Evolutionary conservation across 2,329 filamentous ascomycete species (phyloP), one percentile per base, ranked within the genome.

Genomic region (Apiospora aurea): DNA sequence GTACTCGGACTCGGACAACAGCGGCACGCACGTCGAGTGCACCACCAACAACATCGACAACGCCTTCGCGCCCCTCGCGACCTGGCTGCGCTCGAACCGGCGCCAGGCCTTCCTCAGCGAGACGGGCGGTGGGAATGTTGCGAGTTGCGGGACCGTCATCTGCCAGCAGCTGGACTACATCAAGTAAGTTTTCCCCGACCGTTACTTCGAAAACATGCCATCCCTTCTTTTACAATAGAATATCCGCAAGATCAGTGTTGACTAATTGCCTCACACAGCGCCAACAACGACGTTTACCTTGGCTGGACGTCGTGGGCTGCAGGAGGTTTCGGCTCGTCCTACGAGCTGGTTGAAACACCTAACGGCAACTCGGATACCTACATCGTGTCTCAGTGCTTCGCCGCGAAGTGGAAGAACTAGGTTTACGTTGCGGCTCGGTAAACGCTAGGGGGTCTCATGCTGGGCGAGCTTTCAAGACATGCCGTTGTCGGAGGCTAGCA

Each of bases 1-100:
- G 78, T 91, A 91, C 77, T 84, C 91, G 5, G 89, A 90, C 75
- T 82, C 80, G 26, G 87, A 90, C 80, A 87, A 87, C 80, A 87
- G 85, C 7, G 89, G 89, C 49, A 87, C 85, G 0, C 80, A 86
- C 74, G 74, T 80, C 5, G 81, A 85, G 70, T 91, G 89, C 79
- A 85, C 85, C 2, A 88, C 85, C 43, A 72, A 77, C 75, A 83
- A 83, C 73, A 78, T 82, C 70, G 75, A 75, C 73, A 72, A 71
- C 29, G 75, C 78, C 26, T 82, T 83, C 73, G 74, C 74, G 34
- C 77, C 77, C 1, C 77, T 83, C 10, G 82, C 81, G 5, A 74
- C 74, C 64, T 83, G 80, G 78, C 78, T 83, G 64, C 78, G 81
- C 71, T 53, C 73, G 16, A 77, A 80, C 72, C 74, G 75, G 8